Percentiles rank a stretch among this genome's conserved stretches.
These are phyloP conservation scores for Hypoxylon crocopeplum DNA, from an alignment of 495 filamentous ascomycete species.

Conservation along the genomic window DNA sequence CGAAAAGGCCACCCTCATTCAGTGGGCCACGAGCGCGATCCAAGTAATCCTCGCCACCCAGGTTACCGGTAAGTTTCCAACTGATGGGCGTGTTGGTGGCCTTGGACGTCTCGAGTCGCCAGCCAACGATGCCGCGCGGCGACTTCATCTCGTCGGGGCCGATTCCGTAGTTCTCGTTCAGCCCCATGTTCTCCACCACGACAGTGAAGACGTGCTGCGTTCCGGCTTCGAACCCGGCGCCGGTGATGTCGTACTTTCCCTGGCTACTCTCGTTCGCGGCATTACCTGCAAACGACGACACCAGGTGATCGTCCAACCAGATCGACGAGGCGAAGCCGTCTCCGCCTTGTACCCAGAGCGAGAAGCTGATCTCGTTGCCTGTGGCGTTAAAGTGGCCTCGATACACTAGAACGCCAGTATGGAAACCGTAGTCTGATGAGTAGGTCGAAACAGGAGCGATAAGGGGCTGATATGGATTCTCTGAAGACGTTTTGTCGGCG, in stretches of 20 bases:
- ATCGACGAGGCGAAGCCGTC: slow-evolving; percentile 62
- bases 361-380: slow-evolving; percentile 65
- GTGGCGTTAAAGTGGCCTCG: slow-evolving; percentile 74
- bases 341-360: slow-evolving; percentile 67
- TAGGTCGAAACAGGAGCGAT: slow-evolving; percentile 70
- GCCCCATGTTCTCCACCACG: slow-evolving; percentile 75
- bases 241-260: slow-evolving; percentile 63
- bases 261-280: slow-evolving; percentile 50
- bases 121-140: slow-evolving; percentile 73
- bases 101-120: slow-evolving; percentile 54
- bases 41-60: slow-evolving; percentile 73
- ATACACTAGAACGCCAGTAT: slow-evolving; percentile 72
- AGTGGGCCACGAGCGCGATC: slow-evolving; percentile 73
- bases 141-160: slow-evolving; percentile 70
- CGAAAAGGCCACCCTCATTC: slow-evolving; percentile 74
- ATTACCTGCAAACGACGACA: slow-evolving; percentile 66
- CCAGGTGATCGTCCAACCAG: slow-evolving; percentile 61
- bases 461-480: slow-evolving; percentile 61
- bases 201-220: slow-evolving; percentile 69
- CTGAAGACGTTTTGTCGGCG: slow-evolving; percentile 61
- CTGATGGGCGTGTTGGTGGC: slow-evolving; percentile 51
- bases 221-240: slow-evolving; percentile 54
- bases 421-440: slow-evolving; percentile 75
- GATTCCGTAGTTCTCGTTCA: slow-evolving; percentile 66
- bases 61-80: slow-evolving; percentile 83